Evolutionary conservation across 2,329 filamentous ascomycete species (phyloP).

Genomic region (Zasmidium angulare): DNA sequence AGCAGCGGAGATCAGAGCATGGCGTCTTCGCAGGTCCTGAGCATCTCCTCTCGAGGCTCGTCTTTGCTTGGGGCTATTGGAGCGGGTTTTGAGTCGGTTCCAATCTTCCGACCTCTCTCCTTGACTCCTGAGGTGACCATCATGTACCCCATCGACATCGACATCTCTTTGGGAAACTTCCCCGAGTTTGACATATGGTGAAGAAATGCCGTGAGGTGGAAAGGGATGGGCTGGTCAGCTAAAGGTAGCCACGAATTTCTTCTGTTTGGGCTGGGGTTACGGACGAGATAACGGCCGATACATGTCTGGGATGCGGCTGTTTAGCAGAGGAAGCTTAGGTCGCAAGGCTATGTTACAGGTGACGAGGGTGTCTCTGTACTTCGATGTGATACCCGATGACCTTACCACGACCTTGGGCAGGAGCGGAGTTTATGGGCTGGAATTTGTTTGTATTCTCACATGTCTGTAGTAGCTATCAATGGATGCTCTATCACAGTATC

Average conservation of each 20-base stretch:
- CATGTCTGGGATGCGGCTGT: too few species aligned
- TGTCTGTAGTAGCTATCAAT: not conserved
- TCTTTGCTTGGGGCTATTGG: constrained; percentile 1
- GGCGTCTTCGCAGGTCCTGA: constrained; percentile 4
- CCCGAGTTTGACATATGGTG: not conserved
- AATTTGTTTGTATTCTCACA: not conserved
- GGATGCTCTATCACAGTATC: not conserved
- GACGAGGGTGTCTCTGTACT: too few species aligned
- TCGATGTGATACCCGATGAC: too few species aligned
- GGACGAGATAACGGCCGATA: too few species aligned
- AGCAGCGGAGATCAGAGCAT: constrained; percentile 2
- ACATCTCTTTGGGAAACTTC: not conserved
- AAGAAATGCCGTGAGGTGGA: not conserved
- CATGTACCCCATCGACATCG: not conserved
- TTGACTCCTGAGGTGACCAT: constrained; percentile 1
- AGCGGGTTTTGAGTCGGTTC: not conserved
- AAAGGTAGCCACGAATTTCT: too few species aligned
- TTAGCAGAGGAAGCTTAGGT: too few species aligned
- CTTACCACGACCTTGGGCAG: too few species aligned
- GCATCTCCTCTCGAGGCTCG: constrained; percentile 3
- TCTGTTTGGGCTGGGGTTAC: too few species aligned
- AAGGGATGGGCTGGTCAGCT: too few species aligned
- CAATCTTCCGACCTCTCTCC: not conserved
- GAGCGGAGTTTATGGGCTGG: not conserved
- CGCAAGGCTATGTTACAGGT: too few species aligned